Percentiles rank a stretch among this genome's conserved stretches.
Conservation (phyloP, 2,329 filamentous ascomycete genomes). For the Triangularia verruculosa region DNA sequence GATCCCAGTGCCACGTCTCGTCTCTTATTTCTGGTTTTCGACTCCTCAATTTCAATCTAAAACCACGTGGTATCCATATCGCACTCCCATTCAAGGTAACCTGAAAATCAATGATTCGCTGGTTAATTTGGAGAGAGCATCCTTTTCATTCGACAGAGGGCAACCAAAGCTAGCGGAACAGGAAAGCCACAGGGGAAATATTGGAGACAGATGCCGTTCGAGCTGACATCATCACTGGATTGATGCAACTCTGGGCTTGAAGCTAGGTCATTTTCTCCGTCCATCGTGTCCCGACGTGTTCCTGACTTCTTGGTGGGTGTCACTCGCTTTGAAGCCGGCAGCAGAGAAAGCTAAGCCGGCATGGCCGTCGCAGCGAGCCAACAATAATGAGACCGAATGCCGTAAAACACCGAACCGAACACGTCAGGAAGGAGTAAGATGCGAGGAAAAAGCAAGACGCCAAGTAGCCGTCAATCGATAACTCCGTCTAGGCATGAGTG, state of each 20-base stretch:
- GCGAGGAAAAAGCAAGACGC: background rate
- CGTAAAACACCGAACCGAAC: background rate
- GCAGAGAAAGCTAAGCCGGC: background rate
- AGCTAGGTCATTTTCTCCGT: background rate
- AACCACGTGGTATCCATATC: background rate
- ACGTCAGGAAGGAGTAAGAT: background rate
- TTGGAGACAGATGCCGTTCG: background rate
- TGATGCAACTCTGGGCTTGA: background rate
- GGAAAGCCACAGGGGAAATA: background rate
- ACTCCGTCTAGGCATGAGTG: background rate
- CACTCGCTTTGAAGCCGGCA: background rate
- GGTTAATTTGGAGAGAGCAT: background rate
- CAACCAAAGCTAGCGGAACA: background rate
- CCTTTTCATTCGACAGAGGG: background rate
- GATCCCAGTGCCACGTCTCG: background rate
- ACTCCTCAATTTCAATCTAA: background rate
- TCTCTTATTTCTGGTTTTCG: background rate
- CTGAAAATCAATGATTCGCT: background rate
- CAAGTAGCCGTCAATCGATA: background rate
- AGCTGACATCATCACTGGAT: background rate
- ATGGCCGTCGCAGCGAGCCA: background rate
- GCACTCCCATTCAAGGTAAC: background rate
- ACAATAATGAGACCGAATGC: background rate
- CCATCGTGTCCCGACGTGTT: background rate
- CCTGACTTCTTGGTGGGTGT: background rate